These are phyloP conservation scores for Rhypophila decipiens DNA, from an alignment of 495 filamentous ascomycete species.

Conservation along the genomic window DNA sequence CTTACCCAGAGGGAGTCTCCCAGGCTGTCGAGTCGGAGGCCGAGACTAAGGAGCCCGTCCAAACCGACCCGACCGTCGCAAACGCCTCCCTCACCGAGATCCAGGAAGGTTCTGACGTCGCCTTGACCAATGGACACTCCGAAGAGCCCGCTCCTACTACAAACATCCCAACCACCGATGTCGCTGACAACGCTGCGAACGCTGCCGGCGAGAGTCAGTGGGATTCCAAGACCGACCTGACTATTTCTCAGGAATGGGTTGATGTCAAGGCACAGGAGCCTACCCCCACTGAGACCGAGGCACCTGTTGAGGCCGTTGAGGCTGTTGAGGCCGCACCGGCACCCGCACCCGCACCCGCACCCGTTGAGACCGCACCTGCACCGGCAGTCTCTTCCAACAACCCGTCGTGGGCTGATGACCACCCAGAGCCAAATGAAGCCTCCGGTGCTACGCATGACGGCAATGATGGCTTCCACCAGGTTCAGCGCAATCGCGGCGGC, in stretches of 20 bases:
- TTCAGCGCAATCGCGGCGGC: slow-evolving; percentile 54
- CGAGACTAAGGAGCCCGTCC: slow-evolving; percentile 36
- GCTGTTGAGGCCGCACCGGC: slow-evolving; percentile 40
- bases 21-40: slow-evolving; percentile 30
- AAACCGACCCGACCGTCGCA: slow-evolving; percentile 69
- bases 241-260: slow-evolving; percentile 66
- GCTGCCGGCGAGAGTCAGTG: slow-evolving; percentile 61
- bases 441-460: slow-evolving; percentile 18
- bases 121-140: slow-evolving; percentile 46
- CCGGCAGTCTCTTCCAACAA: slow-evolving; percentile 24
- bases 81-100: slow-evolving; percentile 72
- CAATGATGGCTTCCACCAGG: slow-evolving; percentile 65
- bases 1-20: slow-evolving; percentile 34
- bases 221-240: slow-evolving; percentile 49
- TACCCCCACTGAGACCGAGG: slow-evolving; percentile 69
- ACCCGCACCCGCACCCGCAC: slow-evolving; percentile 24
- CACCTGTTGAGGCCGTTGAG: slow-evolving; percentile 49
- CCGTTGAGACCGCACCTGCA: slow-evolving; percentile 30
- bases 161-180: slow-evolving; percentile 40
- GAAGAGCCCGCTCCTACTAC: slow-evolving; percentile 34
- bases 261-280: slow-evolving; percentile 59
- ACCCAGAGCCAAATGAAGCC: slow-evolving; percentile 42
- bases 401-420: slow-evolving; percentile 66
- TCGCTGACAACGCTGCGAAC: slow-evolving; percentile 59
- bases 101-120: slow-evolving; percentile 32